Percentiles rank a stretch among this genome's conserved stretches.
Conservation (phyloP, 495 filamentous ascomycete genomes). For the Thermothielavioides terrestris region DNA sequence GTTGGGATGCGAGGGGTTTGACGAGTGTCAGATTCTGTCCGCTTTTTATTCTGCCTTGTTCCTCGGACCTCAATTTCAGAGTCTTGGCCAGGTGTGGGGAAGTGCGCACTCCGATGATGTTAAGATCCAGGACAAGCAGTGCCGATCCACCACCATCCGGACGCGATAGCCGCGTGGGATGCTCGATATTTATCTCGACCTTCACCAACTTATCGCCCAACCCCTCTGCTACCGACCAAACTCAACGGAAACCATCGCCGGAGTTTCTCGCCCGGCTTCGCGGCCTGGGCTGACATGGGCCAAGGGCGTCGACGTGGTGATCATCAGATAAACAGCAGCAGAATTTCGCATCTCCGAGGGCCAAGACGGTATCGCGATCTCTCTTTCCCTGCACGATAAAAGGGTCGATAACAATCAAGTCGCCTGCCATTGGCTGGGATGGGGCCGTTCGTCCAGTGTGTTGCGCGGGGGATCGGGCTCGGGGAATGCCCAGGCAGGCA, state of each 20-base stretch:
- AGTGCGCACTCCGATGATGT: neutral
- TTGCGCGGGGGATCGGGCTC: conserved; percentile 1
- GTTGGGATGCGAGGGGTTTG: neutral
- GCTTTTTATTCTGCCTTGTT: neutral
- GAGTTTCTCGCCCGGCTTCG: neutral
- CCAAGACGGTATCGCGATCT: neutral
- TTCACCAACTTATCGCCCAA: no score
- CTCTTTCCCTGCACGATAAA: neutral
- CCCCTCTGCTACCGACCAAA: no score
- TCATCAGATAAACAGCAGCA: conserved; percentile 5
- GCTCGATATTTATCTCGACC: no score
- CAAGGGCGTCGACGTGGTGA: conserved; percentile 9
- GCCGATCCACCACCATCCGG: no score
- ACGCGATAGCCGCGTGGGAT: no score
- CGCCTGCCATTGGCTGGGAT: neutral
- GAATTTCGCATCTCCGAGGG: conserved; percentile 13
- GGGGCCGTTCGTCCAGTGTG: neutral
- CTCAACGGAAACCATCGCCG: neutral
- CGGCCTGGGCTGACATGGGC: neutral
- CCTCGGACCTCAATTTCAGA: neutral
- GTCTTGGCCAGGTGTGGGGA: no score
- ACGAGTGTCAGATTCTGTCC: neutral
- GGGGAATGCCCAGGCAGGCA: neutral
- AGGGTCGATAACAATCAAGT: neutral
- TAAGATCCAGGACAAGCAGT: no score